Base-by-base conservation (phyloP, 2,329 filamentous ascomycete species). In the Stachybotrys elegans region DNA sequence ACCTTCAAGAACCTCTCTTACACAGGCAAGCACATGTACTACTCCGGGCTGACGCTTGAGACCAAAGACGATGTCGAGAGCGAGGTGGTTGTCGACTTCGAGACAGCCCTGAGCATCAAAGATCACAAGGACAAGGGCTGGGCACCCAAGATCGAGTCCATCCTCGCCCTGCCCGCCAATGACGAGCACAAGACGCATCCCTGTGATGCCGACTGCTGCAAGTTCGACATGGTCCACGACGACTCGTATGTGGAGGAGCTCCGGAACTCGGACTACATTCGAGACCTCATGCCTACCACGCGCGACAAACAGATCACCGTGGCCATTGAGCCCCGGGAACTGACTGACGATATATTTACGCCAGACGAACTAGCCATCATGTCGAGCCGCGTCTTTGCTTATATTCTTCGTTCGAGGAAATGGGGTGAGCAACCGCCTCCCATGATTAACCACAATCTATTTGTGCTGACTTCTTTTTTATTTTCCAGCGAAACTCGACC, bases 391-490 rank as follows among this genome's bases (percentile, higher is more conserved):
- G 60, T 65, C 1, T 63, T 61, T 45, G 63, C 54, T 0, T 67
- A 62, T 23, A 48, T 63, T 1, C 42, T 68, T 2, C 54, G 63
- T 2, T 60, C 43, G 20, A 51, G 64, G 0, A 62, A 55, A 49
- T 66, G 61, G 64, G 57, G 60, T 60, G 40, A 45, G 58, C 46
- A n/a, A n/a, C n/a, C n/a, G n/a, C n/a, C n/a, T n/a, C n/a, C n/a
- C n/a, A n/a, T n/a, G n/a, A n/a, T n/a, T n/a, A n/a, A n/a, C n/a
- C n/a, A n/a, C n/a, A n/a, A n/a, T n/a, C n/a, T n/a, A n/a, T n/a
- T n/a, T n/a, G n/a, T n/a, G n/a, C n/a, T n/a, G n/a, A n/a, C n/a
- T n/a, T n/a, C n/a, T n/a, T n/a, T n/a, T n/a, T n/a, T n/a, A n/a
- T n/a, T n/a, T n/a, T n/a, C n/a, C n/a, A n/a, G n/a, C n/a, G n/a